Evolutionary conservation across 495 filamentous ascomycete species (phyloP), one percentile per base, ranked within the genome.

Genomic region (Neurospora sp.): DNA sequence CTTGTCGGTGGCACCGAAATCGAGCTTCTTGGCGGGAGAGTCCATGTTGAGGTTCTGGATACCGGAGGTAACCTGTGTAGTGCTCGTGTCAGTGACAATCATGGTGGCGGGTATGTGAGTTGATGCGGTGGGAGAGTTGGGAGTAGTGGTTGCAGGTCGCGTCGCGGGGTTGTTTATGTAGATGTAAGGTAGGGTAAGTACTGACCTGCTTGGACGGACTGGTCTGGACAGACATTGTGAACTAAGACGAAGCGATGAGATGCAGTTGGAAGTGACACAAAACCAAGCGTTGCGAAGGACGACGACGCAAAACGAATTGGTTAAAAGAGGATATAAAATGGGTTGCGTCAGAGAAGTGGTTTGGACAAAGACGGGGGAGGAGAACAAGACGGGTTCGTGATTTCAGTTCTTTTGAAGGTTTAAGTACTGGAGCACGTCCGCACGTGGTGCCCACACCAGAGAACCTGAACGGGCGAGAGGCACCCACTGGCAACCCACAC

Each of bases 31-130:
- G 71, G 89, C 85, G 40, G 94, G 94, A 1, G 93, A 96, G 75
- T 97, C 93, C 92, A 99, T 96, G 84, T 94, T 96, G 77, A 98
- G 85, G 76, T 89, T 90, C 84, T 95, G 90, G 78, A 98, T 89
- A 74, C 90, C 93, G 80, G 92, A 91, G 77, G 92, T 92, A 86
- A 91, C 89, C 94, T 98, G 81, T 74, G 70, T 38, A 78, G 73
- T 71, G 83, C 7, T 39, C 75, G 70, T 70, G 78, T 87, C 83
- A 86, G 84, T 72, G 76, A 78, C 69, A 23, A 44, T 72, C 71
- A 40, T 69, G 72, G n/a, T 69, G 69, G 72, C 18, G 39, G 46
- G 59, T 42, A 42, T 69, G 35, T 38, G 62, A 72, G 54, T 42
- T 42, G 71, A 73, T 75, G 76, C 72, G 73, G 66, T 75, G 70